Evolutionary conservation across 2,329 filamentous ascomycete genomes (phyloP).

Genomic region (Fusarium austroafricanum): DNA sequence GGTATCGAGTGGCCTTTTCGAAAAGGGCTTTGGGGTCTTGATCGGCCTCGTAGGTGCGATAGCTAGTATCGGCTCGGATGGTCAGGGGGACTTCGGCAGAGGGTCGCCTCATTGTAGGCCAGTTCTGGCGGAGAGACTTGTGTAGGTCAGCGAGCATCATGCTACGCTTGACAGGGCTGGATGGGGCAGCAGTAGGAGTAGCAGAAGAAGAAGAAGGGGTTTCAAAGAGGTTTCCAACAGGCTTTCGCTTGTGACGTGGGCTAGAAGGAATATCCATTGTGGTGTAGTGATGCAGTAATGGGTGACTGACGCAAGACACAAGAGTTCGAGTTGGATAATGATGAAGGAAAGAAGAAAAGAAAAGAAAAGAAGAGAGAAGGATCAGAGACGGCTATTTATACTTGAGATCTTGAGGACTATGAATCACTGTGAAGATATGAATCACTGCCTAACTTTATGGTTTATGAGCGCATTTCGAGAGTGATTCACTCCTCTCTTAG

Average conservation of each 20-base stretch:
- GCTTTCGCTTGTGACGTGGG: neutral
- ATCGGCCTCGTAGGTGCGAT: slow-evolving; percentile 9
- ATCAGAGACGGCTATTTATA: neutral
- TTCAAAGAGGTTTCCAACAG: neutral
- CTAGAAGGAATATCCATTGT: neutral
- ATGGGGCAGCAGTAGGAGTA: neutral
- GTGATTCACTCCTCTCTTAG: no score
- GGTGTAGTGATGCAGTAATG: neutral
- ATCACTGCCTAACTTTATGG: no score
- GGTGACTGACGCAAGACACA: no score
- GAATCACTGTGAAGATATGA: neutral
- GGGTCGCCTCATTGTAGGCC: neutral
- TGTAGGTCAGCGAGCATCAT: neutral
- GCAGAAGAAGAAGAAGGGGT: neutral
- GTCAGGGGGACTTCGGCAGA: neutral
- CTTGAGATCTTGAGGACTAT: neutral
- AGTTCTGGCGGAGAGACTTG: neutral
- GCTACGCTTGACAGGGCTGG: neutral
- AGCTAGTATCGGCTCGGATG: slow-evolving; percentile 8
- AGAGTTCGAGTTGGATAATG: neutral
- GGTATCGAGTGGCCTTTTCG: slow-evolving; percentile 11
- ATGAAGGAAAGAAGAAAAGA: neutral
- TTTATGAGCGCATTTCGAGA: no score
- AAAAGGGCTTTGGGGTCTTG: slow-evolving; percentile 27
- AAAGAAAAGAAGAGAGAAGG: neutral